phyloP scores from a whole-genome alignment of 768 basidiomycete species.

The Tylopilus balloui region DNA sequence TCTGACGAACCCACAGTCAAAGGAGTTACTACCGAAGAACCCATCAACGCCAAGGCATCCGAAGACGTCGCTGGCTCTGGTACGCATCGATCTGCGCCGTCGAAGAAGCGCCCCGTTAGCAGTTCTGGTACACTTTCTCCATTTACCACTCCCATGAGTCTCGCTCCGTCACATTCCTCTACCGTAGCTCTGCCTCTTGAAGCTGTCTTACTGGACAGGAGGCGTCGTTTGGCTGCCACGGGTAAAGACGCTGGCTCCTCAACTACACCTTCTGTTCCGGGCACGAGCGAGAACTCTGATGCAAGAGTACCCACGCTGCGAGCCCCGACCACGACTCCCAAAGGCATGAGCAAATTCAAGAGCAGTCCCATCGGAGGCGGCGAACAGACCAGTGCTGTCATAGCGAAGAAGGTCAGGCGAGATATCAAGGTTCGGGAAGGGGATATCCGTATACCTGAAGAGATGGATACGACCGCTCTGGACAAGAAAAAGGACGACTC shows the following conservation, averaged over 20 bases:
- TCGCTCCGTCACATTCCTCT: slow-evolving; percentile 30
- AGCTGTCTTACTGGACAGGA: slow-evolving; percentile 63
- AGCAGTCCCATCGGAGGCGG: slow-evolving; percentile 60
- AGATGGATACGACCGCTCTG: slow-evolving; percentile 32
- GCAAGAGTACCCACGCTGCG: slow-evolving; percentile 9
- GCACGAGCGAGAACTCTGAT: slow-evolving; percentile 17
- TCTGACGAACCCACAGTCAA: slow-evolving; percentile 4
- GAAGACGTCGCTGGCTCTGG: background rate
- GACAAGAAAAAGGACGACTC: slow-evolving; percentile 32
- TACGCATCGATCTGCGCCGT: background rate
- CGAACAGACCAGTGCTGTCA: slow-evolving; percentile 41
- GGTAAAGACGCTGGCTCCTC: slow-evolving; percentile 15
- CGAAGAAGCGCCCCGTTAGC: slow-evolving; percentile 18
- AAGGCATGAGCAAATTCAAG: slow-evolving; percentile 61
- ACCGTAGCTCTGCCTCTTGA: slow-evolving; percentile 60
- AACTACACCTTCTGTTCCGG: slow-evolving; percentile 1
- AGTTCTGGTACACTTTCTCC: slow-evolving; percentile 10
- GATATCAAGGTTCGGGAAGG: slow-evolving; percentile 23
- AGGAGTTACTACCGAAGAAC: background rate
- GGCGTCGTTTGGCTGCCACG: slow-evolving; percentile 43
- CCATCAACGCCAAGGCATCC: background rate
- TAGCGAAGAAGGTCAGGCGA: slow-evolving; percentile 46
- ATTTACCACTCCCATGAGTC: slow-evolving; percentile 11
- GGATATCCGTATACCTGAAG: slow-evolving; percentile 33
- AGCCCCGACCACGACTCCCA: slow-evolving; percentile 25